Evolutionary conservation across 129 eudicot species (phyloP).

Genomic region (sunflower (Helianthus annuus)): DNA sequence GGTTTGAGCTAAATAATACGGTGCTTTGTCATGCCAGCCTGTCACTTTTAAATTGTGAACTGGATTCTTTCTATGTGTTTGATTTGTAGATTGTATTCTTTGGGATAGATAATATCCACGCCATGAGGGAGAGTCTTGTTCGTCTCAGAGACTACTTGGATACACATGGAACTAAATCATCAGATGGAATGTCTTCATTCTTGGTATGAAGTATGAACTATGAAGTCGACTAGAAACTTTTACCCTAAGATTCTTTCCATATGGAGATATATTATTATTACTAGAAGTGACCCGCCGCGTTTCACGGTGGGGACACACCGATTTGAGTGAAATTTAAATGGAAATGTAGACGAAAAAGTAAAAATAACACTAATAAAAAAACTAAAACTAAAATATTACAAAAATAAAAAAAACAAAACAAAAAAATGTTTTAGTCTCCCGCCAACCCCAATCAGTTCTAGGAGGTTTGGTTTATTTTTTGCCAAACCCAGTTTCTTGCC

Average conservation of each 20-base stretch:
- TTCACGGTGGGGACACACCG: no score
- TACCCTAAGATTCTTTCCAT: not conserved
- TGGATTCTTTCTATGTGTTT: slow-evolving; percentile 5
- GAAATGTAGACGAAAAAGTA: no score
- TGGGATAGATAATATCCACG: slow-evolving; percentile 97
- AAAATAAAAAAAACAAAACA: no score
- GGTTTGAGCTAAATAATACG: slow-evolving; percentile 29
- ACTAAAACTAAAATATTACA: no score
- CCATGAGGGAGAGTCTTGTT: slow-evolving; percentile 93
- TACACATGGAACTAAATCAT: slow-evolving; percentile 90
- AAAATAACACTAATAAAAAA: no score
- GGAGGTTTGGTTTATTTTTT: no score
- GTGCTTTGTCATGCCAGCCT: slow-evolving; percentile 26
- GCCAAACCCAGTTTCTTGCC: no score
- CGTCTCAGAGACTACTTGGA: slow-evolving; percentile 95
- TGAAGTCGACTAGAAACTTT: not conserved
- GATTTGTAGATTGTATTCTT: slow-evolving; percentile 79
- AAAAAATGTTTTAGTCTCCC: no score
- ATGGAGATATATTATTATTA: not conserved
- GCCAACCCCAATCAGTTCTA: no score
- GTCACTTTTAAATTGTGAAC: slow-evolving; percentile 1
- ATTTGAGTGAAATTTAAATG: no score
- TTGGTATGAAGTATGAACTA: slow-evolving; percentile 57
- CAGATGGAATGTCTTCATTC: slow-evolving; percentile 93
- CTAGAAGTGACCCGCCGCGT: no score